Evolutionary conservation across 2,329 filamentous ascomycete species (phyloP), one percentile per base, ranked within the genome.

Genomic region (Calonectria hongkongensis): DNA sequence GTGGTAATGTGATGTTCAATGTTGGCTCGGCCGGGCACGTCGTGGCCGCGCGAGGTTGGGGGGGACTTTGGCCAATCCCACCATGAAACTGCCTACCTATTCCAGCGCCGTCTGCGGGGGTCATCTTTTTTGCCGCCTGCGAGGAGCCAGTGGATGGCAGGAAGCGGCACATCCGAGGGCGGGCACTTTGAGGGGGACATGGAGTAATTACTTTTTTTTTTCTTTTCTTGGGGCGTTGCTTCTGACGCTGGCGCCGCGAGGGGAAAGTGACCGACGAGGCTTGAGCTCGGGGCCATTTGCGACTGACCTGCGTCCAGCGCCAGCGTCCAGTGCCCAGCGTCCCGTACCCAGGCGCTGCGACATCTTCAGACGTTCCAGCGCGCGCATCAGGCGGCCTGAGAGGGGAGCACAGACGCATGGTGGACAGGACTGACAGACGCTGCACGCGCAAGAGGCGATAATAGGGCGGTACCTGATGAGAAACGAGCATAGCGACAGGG

Each of bases 61-160:
- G 41, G 48, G 50, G 33, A n/a, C 18, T 36, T 36, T 56, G 54
- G 33, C 54, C 33, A 41, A 30, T 56, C 36, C 30, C 54, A 50
- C 54, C 25, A 50, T 27, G 43, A 68, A 58, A 21, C 62, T 68
- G 27, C 66, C 66, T 60, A 62, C 66, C 66, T 60, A 62, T 68
- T 68, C 51, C 56, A 68, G 66, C 33, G 54, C 51, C 56, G 56
- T 30, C 56, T 68, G 45, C 45, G 66, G 66, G 56, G 66, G 63
- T 63, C n/a, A 25, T 10, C 65, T 39, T 28, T 28, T 67, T 56
- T 67, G 65, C 65, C 65, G 45, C 66, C 66, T 45, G 43, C 18
- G 54, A 41, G 28, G 27, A 27, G 27, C 58, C 58, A 54, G 47
- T 68, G 41, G 28, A 51, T 39, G 66, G 54, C 43, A 62, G 56